Evolutionary conservation across 2,329 filamentous ascomycete species (phyloP).

Genomic region (Incumbomyces delicatus): DNA sequence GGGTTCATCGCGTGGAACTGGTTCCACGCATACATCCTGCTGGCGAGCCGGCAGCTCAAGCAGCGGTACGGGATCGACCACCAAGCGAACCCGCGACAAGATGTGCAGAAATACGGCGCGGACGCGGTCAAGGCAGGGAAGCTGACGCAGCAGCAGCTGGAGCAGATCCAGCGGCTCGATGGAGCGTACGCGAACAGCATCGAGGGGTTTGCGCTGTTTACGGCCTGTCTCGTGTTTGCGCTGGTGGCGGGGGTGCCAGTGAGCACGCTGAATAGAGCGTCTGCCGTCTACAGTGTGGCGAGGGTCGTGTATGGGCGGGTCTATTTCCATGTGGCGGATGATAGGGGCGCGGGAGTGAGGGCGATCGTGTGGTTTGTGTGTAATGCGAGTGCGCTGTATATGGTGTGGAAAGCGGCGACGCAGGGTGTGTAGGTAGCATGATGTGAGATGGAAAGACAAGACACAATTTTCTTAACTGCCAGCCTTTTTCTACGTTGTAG

Average conservation of each 20-base stretch:
- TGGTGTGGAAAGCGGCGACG: slow-evolving; percentile 25
- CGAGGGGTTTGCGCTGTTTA: slow-evolving; percentile 28
- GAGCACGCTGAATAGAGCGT: slow-evolving; percentile 30
- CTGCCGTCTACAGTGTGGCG: slow-evolving; percentile 32
- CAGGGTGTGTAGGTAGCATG: neutral
- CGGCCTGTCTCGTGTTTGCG: slow-evolving; percentile 29
- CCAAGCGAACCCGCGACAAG: slow-evolving; percentile 38
- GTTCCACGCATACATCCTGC: slow-evolving; percentile 35
- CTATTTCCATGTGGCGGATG: slow-evolving; percentile 33
- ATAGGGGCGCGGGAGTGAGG: slow-evolving; percentile 27
- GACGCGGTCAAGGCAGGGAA: slow-evolving; percentile 35
- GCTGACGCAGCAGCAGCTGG: slow-evolving; percentile 33
- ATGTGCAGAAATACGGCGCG: slow-evolving; percentile 38
- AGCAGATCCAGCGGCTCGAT: slow-evolving; percentile 36
- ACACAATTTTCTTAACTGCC: too few species aligned
- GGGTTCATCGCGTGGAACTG: slow-evolving; percentile 14
- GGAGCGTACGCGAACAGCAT: slow-evolving; percentile 40
- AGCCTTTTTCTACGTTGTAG: too few species aligned
- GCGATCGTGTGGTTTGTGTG: slow-evolving; percentile 35
- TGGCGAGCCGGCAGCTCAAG: slow-evolving; percentile 37
- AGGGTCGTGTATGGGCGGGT: slow-evolving; percentile 32
- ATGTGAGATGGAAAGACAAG: too few species aligned
- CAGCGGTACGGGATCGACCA: slow-evolving; percentile 37
- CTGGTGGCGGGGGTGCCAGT: slow-evolving; percentile 30
- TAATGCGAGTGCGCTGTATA: slow-evolving; percentile 32